phyloP scores from a whole-genome alignment of 2,329 filamentous ascomycete genomes.

The Pezicula neosporulosa region DNA sequence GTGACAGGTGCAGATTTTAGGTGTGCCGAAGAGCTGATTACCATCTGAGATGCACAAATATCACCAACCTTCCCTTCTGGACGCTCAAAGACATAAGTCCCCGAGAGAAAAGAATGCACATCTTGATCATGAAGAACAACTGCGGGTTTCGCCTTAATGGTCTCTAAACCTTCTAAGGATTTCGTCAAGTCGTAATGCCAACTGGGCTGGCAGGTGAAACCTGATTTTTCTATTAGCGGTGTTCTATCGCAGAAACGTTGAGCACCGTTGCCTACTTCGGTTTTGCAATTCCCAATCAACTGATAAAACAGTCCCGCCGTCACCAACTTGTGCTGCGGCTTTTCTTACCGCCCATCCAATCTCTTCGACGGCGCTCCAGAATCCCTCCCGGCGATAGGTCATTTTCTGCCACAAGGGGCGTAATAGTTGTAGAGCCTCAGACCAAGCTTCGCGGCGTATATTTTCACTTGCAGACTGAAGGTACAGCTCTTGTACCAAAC shows the following conservation, averaged over 20 bases:
- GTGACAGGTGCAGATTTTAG: slow-evolving; percentile 46
- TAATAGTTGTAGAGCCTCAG: slow-evolving; percentile 50
- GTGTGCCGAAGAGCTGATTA: slow-evolving; percentile 54
- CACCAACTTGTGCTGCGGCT: slow-evolving; percentile 49
- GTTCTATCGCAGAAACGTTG: neutral
- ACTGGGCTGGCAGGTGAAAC: slow-evolving; percentile 48
- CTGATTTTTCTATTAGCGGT: slow-evolving; percentile 31
- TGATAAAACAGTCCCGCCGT: slow-evolving; percentile 53
- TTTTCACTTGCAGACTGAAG: slow-evolving; percentile 56
- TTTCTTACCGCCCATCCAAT: slow-evolving; percentile 58
- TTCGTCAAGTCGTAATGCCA: slow-evolving; percentile 61
- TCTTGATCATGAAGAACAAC: slow-evolving; percentile 49
- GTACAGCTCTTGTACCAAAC: slow-evolving; percentile 49
- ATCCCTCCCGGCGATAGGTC: slow-evolving; percentile 54
- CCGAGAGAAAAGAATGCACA: slow-evolving; percentile 49
- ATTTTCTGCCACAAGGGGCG: slow-evolving; percentile 54
- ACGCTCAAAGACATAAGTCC: slow-evolving; percentile 54
- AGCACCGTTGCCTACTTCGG: slow-evolving; percentile 40
- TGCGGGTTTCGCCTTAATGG: slow-evolving; percentile 39
- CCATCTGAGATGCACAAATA: slow-evolving; percentile 52
- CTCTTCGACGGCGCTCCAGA: slow-evolving; percentile 57
- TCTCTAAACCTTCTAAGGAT: slow-evolving; percentile 48
- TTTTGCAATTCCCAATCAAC: slow-evolving; percentile 65
- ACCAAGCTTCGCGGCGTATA: slow-evolving; percentile 46
- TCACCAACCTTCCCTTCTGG: slow-evolving; percentile 61